Percentiles rank a stretch among this genome's conserved stretches.
Conservation (phyloP, 2,329 filamentous ascomycete species). For the Fusarium setosum region DNA sequence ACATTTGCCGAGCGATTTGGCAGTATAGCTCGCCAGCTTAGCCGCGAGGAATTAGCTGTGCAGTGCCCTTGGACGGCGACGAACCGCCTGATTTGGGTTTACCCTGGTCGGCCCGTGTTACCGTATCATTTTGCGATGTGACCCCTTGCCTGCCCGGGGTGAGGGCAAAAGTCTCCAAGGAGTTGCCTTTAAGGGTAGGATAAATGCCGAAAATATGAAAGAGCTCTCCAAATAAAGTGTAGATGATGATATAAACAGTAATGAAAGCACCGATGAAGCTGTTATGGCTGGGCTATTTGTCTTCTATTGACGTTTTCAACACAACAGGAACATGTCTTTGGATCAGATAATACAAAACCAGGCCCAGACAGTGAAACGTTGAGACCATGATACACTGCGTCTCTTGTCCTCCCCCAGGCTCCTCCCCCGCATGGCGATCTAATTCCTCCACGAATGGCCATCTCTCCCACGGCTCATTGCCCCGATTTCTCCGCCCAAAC, state of each 20-base stretch:
- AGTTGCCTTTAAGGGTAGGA: too few relatives aligned
- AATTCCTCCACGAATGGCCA: conserved; percentile 33
- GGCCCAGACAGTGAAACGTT: neutral
- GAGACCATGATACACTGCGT: neutral
- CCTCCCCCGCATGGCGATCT: conserved; percentile 28
- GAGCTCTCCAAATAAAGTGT: too few relatives aligned
- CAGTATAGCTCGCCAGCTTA: conserved; percentile 1
- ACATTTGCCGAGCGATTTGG: conserved; percentile 1
- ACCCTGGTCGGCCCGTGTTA: conserved; percentile 23
- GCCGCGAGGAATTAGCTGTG: conserved; percentile 8
- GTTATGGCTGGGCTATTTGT: too few relatives aligned
- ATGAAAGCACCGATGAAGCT: too few relatives aligned
- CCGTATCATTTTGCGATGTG: conserved; percentile 21
- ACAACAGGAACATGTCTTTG: too few relatives aligned
- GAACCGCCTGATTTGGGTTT: neutral
- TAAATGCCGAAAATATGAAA: too few relatives aligned
- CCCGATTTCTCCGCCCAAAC: conserved; percentile 24
- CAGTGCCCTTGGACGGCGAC: neutral
- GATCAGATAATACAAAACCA: neutral
- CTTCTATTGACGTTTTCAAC: too few relatives aligned
- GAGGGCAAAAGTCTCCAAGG: conserved; percentile 3
- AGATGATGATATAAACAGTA: too few relatives aligned
- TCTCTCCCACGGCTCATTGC: conserved; percentile 15
- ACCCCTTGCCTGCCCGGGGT: conserved; percentile 5
- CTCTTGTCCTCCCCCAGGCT: neutral